Conservation (phyloP, 495 filamentous ascomycete genomes). For the Aspergillus nanangensis region DNA sequence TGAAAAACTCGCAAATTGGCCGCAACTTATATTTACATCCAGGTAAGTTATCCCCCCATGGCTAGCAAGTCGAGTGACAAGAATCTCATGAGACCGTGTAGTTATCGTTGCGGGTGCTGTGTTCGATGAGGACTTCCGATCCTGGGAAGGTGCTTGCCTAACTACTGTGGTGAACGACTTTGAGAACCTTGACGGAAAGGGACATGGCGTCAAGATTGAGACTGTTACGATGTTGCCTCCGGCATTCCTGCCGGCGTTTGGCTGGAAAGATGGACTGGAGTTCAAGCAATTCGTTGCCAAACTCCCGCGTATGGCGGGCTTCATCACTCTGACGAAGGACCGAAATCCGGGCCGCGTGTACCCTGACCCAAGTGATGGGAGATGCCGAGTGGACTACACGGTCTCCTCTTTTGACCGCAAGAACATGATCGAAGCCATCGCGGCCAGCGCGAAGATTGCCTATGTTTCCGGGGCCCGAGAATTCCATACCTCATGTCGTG, state of each 20-base stretch:
- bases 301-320: conserved; percentile 58
- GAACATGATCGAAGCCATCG: conserved; percentile 65
- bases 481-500: conserved; percentile 59
- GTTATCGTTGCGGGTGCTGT: conserved; percentile 55
- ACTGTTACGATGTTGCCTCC: conserved; percentile 63
- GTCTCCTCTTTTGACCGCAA: conserved; percentile 64
- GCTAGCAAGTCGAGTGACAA: conserved; percentile 7
- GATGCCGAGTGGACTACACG: conserved; percentile 61
- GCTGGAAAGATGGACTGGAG: conserved; percentile 60
- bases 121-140: conserved; percentile 60
- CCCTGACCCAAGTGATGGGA: conserved; percentile 63
- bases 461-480: conserved; percentile 74
- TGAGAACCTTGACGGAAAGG: conserved; percentile 75
- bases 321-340: conserved; percentile 69
- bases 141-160: conserved; percentile 78
- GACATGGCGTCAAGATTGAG: conserved; percentile 83
- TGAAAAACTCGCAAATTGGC: conserved; percentile 78
- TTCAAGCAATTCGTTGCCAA: conserved; percentile 63
- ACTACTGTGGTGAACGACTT: conserved; percentile 73
- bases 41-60: conserved; percentile 22
- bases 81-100: no score
- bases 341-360: conserved; percentile 69
- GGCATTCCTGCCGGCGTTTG: conserved; percentile 50
- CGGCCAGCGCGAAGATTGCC: conserved; percentile 67
- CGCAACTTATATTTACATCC: conserved; percentile 81